Evolutionary conservation across 228 moss, liverwort and hornwort species (phyloP), one percentile per base, ranked within the genome.

Genomic region (Sphagnum magellanicum): DNA sequence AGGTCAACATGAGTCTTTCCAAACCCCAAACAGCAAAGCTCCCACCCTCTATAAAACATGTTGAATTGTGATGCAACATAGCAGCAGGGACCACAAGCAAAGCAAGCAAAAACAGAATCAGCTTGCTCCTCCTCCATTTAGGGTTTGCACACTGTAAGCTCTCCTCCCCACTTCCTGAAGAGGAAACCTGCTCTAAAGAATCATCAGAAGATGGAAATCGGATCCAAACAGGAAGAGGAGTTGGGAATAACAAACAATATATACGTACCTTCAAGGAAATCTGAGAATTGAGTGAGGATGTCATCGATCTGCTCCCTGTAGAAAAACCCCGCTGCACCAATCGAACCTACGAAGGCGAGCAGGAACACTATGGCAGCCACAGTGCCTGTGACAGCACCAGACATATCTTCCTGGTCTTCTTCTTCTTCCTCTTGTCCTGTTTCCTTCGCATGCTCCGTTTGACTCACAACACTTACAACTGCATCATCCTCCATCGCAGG

Each of bases 271-370:
- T 93, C 93, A 49, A 97, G 67, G 65, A 90, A 80, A 74, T 93
- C 74, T 6, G 91, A 88, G 70, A 97, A 97, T 67, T 93, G 93
- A 49, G 89, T 88, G 65, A 97, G 81, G 48, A 88, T 70, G 0
- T 88, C 91, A 73, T 97, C 93, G 4, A 97, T 79, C 63, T 90
- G 93, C 6, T 97, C 97, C 73, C 84, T 89, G 63, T 93, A 93
- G 0, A 91, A 57, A 66, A 86, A 80, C 0, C 91, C 88, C 8
- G 83, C 49, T 13, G 59, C 81, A 53, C 89, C 93, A 47, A 97
- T 88, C 6, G 80, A 88, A 48, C 88, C 88, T 66, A 97, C 75
- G 57, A 78, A 67, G 46, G 75, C 80, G 59, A 93, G 61, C 71
- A 97, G 76, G 63, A 91, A 73, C 49, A 88, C 63, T 3, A 85